Base-by-base conservation (phyloP, 2,329 filamentous ascomycete species). In the Coniochaeta pulveracea region DNA sequence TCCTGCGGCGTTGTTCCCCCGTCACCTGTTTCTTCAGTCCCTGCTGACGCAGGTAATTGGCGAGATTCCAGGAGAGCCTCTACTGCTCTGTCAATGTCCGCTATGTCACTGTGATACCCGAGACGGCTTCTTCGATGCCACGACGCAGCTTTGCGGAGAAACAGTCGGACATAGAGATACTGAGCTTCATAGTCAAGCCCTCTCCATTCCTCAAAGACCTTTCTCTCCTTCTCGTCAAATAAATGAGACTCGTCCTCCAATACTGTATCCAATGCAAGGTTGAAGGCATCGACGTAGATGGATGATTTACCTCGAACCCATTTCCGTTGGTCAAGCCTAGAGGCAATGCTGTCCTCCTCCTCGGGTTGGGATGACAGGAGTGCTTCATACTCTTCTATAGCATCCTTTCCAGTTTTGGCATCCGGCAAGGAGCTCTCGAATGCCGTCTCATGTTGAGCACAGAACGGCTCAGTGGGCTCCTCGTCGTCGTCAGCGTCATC, bases 221-320 rank as follows among this genome's bases (percentile, higher is more conserved):
- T 63, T 47, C 68, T 72, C 55, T 98, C 91, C 12, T 75, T 78
- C 37, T 76, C 72, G 46, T 91, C 72, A 51, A 96, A 98, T 0
- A 98, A 61, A 55, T 94, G 85, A 1, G 73, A 70, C 56, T 98
- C 91, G 37, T 96, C 85, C 31, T 85, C 77, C 10, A 96, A 60
- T 4, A 98, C 91, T 0, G 85, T 94, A 38, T 89, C 79, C 31
- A 98, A 61, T 3, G 89, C 85, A 10, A 96, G 64, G 48, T 94
- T 94, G 64, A 98, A 98, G 1, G 91, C 91, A 58, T 98, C 91
- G 12, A 95, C 85, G 47, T 98, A 98, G 35, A 98, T 85, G 2
- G 88, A 96, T 48, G 79, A 93, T 51, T 76, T 78, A 1, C 85
- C 85, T 47, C 69, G 75, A 4, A 76, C 57, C 85, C 85, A 94